Base-by-base conservation (phyloP, 2,329 filamentous ascomycete genomes). In the Monilinia fructigena region DNA sequence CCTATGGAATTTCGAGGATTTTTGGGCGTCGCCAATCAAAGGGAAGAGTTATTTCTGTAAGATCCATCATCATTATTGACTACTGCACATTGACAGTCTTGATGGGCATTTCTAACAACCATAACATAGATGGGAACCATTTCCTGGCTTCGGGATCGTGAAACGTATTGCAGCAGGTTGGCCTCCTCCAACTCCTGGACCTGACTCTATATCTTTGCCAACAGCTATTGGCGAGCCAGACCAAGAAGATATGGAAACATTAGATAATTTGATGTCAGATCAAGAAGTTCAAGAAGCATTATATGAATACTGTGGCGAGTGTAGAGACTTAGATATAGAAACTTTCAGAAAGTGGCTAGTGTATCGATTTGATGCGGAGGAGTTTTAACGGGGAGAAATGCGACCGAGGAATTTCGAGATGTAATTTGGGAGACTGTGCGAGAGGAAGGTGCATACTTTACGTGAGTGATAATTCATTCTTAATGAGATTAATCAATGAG, bases 181-280 rank as follows among this genome's bases (percentile, higher is more conserved):
- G 61, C 50, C 60, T 1, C 48, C 50, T 23, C 12, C 10, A 12
- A 31, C 20, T 23, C 16, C 10, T 6, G 11, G 2, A 20, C 10
- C 20, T 8, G 0, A 47, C 31, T 54, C 38, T 31, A 23, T 35
- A 35, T 47, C 12, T 23, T 47, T 42, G 28, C 28, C 38, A 7
- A 47, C 61, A 28, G 20, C 52, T 6, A 42, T 18, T 12, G 16
- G 48, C 3, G 26, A 53, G 12, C 23, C 61, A 55, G 50, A 55
- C 7, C 10, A 55, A 28, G 50, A 55, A 10, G 20, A 55, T 6
- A 55, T 63, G 16, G 50, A 63, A 23, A 42, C 48, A 10, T 31
- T 63, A 6, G 61, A 63, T 26, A 63, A 54, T 5, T 16, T 63
- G 11, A 55, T 63, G 50, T 63, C 48, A 1, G 61, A 63, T 45